phyloP scores from a whole-genome alignment of 2,329 filamentous ascomycete species.

The Penicillium sp. region DNA sequence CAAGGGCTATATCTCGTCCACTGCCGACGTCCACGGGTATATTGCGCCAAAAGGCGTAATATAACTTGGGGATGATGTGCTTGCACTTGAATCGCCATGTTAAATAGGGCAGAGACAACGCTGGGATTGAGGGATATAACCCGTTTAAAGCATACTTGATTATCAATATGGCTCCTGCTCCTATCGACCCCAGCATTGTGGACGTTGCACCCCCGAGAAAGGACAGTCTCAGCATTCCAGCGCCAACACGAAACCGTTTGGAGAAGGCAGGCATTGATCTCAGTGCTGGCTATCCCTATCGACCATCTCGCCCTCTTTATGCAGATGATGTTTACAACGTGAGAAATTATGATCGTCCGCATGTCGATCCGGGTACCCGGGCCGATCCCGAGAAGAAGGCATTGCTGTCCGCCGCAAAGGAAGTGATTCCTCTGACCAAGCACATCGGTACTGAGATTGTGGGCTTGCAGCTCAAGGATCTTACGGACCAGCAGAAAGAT shows the following conservation, averaged over 20 bases:
- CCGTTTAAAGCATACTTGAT: not conserved
- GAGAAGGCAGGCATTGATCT: constrained; percentile 66
- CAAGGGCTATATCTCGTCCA: not conserved
- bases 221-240: constrained; percentile 59
- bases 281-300: constrained; percentile 65
- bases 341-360: constrained; percentile 51
- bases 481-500: constrained; percentile 56
- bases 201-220: constrained; percentile 60
- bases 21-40: not conserved
- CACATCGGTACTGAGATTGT: constrained; percentile 63
- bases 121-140: not conserved
- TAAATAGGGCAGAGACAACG: not conserved
- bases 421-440: constrained; percentile 57
- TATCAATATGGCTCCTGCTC: constrained; percentile 51
- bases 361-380: constrained; percentile 58
- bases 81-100: constrained; percentile 8
- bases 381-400: constrained; percentile 61
- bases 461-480: constrained; percentile 58
- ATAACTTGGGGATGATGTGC: constrained; percentile 29
- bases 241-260: constrained; percentile 52
- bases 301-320: constrained; percentile 61
- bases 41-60: constrained; percentile 26
- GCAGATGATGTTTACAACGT: constrained; percentile 66
- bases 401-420: constrained; percentile 56
- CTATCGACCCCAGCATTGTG: constrained; percentile 58